Base-by-base conservation (phyloP, 257 asterid species). In the Ocimum tenuiflorum region DNA sequence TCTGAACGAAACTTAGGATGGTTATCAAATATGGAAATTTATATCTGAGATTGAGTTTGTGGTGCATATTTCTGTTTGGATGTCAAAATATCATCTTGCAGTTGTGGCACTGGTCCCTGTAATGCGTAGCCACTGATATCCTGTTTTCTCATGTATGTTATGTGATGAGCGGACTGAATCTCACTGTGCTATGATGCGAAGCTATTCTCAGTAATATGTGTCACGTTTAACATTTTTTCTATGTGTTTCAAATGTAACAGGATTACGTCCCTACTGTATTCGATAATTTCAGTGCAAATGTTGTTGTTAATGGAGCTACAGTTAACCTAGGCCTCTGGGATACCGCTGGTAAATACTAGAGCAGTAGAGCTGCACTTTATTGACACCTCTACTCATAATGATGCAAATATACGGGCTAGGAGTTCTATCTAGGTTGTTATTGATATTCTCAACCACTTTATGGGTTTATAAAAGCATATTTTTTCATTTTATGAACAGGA, bases 241-340 rank as follows among this genome's bases (percentile, higher is more conserved):
- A 31, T 39, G 29, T 19, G 29, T 69, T 39, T 50, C 65, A 65
- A 62, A 57, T 69, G 73, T 19, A 70, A 79, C 94, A 91, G 96
- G 98, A 86, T 78, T 86, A 86, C 82, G 83, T 86, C 72, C 95
- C 95, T 1, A 86, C 95, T 33, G 94, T 86, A 59, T 86, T 86
- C 67, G 94, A 86, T 71, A 86, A 86, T 79, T 86, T 86, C 80
- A 86, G 94, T 70, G 94, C 94, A 20, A 86, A 86, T 67, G 91
- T 86, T 39, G 82, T 83, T 4, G 95, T 86, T 56, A 86, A 86
- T 71, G 95, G 91, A 50, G 72, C 74, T 73, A 84, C 86, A 45
- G 87, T 86, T 39, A 86, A 86, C 78, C 82, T 87, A 20, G 95
- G 95, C 74, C 82, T 87, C 62, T 87, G 95, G 95, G 95, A 87